phyloP scores from a whole-genome alignment of 192 early-diverging fungal genomes.

The Coemansia sp. region DNA sequence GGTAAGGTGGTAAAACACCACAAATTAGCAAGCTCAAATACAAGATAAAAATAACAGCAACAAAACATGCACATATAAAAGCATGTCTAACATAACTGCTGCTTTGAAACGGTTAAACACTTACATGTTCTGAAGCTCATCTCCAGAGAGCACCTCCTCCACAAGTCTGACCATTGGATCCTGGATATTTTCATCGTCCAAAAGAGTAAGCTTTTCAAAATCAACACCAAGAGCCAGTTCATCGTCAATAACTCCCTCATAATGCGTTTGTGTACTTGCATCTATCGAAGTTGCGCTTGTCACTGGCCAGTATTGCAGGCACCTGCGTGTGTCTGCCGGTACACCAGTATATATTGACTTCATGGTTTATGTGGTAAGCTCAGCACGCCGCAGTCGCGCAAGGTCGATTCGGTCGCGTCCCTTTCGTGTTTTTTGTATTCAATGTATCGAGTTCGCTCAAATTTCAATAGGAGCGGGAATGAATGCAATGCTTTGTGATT shows the following conservation, averaged over 20 bases:
- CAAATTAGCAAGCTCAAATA: background rate
- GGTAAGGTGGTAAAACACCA: background rate
- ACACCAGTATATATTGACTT: conserved; percentile 29
- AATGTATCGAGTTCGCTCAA: background rate
- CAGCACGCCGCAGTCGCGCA: background rate
- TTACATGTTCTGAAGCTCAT: conserved; percentile 38
- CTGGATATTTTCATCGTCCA: conserved; percentile 5
- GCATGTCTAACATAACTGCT: too few species aligned
- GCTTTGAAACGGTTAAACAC: background rate
- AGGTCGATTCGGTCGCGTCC: background rate
- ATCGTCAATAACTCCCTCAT: conserved; percentile 11
- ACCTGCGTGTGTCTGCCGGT: conserved; percentile 40
- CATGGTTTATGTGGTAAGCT: conserved; percentile 9
- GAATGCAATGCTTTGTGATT: background rate
- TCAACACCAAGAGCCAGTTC: conserved; percentile 28
- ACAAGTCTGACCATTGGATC: conserved; percentile 19
- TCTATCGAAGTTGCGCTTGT: conserved; percentile 26
- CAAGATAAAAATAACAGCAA: background rate
- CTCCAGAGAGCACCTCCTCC: conserved; percentile 21
- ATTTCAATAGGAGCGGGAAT: background rate
- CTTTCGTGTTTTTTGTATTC: background rate
- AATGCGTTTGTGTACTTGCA: conserved; percentile 21
- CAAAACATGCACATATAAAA: background rate
- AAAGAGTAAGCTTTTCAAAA: conserved; percentile 23
- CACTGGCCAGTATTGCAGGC: conserved; percentile 47